Evolutionary conservation across 2,329 filamentous ascomycete species (phyloP).

Genomic region (Fusarium sacchari): DNA sequence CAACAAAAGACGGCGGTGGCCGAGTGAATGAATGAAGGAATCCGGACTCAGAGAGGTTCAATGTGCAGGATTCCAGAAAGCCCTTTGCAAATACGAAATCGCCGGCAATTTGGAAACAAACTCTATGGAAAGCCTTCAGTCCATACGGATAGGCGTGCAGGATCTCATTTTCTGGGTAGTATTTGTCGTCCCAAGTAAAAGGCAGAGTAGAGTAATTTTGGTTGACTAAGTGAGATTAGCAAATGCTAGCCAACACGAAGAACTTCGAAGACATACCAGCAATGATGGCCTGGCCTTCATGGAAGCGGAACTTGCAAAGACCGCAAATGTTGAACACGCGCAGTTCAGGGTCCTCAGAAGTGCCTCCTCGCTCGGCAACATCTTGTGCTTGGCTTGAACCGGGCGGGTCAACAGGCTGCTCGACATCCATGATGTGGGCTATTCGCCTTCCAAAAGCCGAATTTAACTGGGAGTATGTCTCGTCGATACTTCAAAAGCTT

Average conservation of each 20-base stretch:
- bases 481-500: background rate
- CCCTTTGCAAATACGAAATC: background rate
- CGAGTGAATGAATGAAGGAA: background rate
- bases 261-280: background rate
- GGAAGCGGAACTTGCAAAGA: background rate
- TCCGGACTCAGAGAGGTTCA: fast-evolving
- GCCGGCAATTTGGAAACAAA: background rate
- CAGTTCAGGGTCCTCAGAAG: no score
- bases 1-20: background rate
- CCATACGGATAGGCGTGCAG: fast-evolving
- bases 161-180: background rate
- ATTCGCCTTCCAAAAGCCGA: background rate
- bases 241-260: no score
- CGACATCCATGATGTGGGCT: no score
- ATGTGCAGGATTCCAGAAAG: background rate
- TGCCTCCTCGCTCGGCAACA: background rate
- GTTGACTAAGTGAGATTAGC: background rate
- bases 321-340: background rate
- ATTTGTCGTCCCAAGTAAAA: background rate
- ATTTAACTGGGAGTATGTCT: background rate
- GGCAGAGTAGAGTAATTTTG: background rate
- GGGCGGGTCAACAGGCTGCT: no score
- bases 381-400: background rate
- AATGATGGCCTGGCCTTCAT: background rate
- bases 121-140: background rate